A percentile compares a stretch with the other conserved stretches of the same genome.
Evolutionary conservation across 371 early-diverging fungal genomes (phyloP).

Genomic region (Saksenaea vasiformis): DNA sequence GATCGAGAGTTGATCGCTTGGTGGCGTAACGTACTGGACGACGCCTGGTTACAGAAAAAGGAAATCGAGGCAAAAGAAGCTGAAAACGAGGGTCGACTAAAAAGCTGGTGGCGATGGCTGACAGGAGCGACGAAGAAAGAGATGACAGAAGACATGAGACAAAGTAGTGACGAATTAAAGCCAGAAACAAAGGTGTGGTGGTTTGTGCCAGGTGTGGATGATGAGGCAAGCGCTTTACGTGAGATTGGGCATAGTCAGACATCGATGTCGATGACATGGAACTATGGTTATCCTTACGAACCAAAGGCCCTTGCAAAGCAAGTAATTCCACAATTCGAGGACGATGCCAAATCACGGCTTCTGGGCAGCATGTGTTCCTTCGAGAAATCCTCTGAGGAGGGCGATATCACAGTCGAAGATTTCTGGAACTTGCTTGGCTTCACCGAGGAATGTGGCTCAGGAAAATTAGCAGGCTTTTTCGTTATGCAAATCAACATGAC

Average conservation of each 20-base stretch:
- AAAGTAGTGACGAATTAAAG: not conserved
- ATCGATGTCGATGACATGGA: constrained; percentile 43
- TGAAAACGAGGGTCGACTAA: not conserved
- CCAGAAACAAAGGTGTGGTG: constrained; percentile 41
- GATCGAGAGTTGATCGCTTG: constrained; percentile 73
- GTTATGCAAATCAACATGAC: constrained; percentile 6
- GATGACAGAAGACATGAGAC: not conserved
- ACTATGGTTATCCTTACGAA: constrained; percentile 63
- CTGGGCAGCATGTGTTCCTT: constrained; percentile 6
- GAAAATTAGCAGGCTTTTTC: constrained; percentile 71
- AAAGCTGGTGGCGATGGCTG: constrained; percentile 2
- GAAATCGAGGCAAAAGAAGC: not conserved
- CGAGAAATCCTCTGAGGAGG: constrained; percentile 12
- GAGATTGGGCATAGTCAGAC: constrained; percentile 30
- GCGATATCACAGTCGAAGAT: constrained; percentile 53
- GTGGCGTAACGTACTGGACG: constrained; percentile 65
- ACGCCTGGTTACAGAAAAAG: not conserved
- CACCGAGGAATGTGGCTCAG: constrained; percentile 78
- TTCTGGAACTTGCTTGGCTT: constrained; percentile 69
- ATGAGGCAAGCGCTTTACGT: constrained; percentile 34
- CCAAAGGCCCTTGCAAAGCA: constrained; percentile 38
- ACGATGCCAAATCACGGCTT: constrained; percentile 78
- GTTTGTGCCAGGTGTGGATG: constrained; percentile 66
- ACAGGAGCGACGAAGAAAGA: not conserved
- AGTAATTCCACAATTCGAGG: constrained; percentile 77